Base-by-base conservation (phyloP, 2,329 filamentous ascomycete species). In the Ophiostoma fasciatum region DNA sequence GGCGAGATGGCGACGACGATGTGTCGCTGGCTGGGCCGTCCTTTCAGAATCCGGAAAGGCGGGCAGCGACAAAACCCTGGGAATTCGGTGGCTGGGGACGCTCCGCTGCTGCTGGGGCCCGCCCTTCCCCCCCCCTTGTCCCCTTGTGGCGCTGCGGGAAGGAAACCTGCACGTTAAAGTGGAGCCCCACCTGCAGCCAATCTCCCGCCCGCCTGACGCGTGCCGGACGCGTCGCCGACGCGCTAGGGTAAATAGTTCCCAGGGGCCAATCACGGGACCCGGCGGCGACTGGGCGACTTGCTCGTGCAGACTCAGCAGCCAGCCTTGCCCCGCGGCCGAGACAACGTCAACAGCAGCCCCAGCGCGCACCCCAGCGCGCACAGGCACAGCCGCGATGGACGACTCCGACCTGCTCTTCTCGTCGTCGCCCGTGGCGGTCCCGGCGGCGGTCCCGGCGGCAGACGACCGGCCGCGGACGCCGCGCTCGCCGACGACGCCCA, bases 401-500 rank as follows among this genome's bases (percentile, higher is more conserved):
- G 41, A 42, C 32, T 47, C 45, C 27, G 41, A 41, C 12, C 35
- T 47, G 8, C 40, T 48, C 18, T 48, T 48, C 18, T 48, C 47
- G 31, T 49, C 46, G 23, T 45, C 44, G 38, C 42, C 47, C 26
- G 33, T 42, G 37, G 13, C 39, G 41, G 38, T 27, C 28, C 17
- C 40, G 28, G 44, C 38, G 13, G 14, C 9, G 15, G 19, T 14
- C 29, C 43, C 38, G 13, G 14, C 9, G 15, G 19, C 14, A 26
- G 22, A 32, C 35, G 26, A 10, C 26, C 20, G 29, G 14, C 28
- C 28, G 14, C 14, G 28, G 15, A 29, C 28, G 22, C 22, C 22
- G 22, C 22, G 53, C 33, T 52, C 49, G n/a, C 51, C 62, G 28
- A 61, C 57, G 45, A 60, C 61, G 0, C 62, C 66, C 9, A 64